These are phyloP conservation scores for Corylus heterophylla DNA, from an alignment of 306 rosid species.

Conservation along the genomic window DNA sequence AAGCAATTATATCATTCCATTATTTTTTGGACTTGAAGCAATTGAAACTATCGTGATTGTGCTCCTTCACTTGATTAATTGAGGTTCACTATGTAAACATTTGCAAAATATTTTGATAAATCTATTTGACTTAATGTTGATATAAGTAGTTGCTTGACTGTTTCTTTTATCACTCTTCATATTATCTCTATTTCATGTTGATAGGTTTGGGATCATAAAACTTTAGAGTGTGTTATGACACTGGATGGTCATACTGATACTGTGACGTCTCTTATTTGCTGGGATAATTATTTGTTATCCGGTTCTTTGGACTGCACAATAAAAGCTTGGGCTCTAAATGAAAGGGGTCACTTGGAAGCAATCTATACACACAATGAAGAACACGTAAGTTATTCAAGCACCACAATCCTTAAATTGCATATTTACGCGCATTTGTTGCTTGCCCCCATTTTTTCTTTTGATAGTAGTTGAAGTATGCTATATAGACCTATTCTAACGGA, in stretches of 20 bases:
- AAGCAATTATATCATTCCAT: no score
- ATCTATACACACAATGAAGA: conserved; percentile 29
- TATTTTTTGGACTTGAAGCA: no score
- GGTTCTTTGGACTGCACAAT: conserved; percentile 19
- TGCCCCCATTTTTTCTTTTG: not conserved
- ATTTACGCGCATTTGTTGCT: not conserved
- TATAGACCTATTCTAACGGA: no score
- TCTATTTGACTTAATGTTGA: not conserved
- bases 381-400: conserved; percentile 29
- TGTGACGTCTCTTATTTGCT: conserved; percentile 50
- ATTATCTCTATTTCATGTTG: not conserved
- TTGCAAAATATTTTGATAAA: no score
- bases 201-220: conserved; percentile 51
- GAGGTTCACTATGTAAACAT: no score
- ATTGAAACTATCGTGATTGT: no score
- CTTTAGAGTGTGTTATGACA: conserved; percentile 41
- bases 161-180: not conserved
- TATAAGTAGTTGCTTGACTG: not conserved
- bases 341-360: conserved; percentile 22
- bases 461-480: not conserved
- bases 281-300: conserved; percentile 31
- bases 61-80: no score
- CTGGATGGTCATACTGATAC: conserved; percentile 35
- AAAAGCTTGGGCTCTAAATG: conserved; percentile 14
- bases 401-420: not conserved